Evolutionary conservation across 768 basidiomycete genomes (phyloP).

Genomic region (Amyloporia xantha): DNA sequence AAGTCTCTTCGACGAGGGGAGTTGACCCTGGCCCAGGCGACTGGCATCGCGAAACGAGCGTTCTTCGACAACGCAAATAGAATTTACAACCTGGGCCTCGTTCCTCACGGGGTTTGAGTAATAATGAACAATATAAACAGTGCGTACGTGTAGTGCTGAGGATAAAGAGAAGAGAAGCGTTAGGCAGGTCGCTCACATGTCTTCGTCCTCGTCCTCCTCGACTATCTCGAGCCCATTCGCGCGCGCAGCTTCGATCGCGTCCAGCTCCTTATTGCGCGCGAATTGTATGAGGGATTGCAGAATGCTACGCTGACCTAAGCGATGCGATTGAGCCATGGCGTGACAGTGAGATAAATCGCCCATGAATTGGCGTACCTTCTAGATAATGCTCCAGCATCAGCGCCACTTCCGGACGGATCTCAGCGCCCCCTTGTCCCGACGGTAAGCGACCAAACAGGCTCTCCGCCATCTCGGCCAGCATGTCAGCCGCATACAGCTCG

Average conservation of each 20-base stretch:
- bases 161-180: background rate
- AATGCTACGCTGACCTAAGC: conserved; percentile 58
- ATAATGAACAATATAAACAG: background rate
- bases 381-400: conserved; percentile 66
- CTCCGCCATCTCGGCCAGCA: conserved; percentile 62
- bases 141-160: no score
- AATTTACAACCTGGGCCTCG: conserved; percentile 51
- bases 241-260: conserved; percentile 42
- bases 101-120: conserved; percentile 17
- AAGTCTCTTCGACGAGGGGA: conserved; percentile 42
- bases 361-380: conserved; percentile 25
- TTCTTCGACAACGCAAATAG: conserved; percentile 65
- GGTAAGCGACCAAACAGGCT: conserved; percentile 46
- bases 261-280: conserved; percentile 38
- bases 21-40: conserved; percentile 48
- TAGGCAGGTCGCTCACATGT: background rate
- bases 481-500: conserved; percentile 60
- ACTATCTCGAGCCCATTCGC: conserved; percentile 49
- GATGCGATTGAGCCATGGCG: background rate
- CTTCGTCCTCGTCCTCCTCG: conserved; percentile 31
- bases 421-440: conserved; percentile 5
- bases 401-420: conserved; percentile 48
- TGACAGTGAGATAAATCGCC: background rate
- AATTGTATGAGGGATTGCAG: conserved; percentile 46
- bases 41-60: conserved; percentile 44